Base-by-base conservation (phyloP, 306 rosid genomes). In the Rosa persica region DNA sequence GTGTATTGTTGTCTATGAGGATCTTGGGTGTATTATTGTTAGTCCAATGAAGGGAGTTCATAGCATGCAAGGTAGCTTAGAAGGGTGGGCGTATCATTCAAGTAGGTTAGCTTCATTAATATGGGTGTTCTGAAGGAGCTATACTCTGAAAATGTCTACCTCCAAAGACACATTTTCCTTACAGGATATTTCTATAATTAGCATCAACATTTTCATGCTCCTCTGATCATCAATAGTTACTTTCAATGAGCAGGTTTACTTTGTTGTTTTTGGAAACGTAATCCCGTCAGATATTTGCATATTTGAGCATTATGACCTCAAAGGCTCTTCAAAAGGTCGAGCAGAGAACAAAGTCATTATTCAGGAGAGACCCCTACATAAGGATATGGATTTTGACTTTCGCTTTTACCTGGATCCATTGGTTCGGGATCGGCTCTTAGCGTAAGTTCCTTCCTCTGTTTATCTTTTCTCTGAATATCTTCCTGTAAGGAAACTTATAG, bases 371-470 rank as follows among this genome's bases (percentile, higher is more conserved):
- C 54, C 19, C 47, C 8, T 87, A 25, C 72, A 80, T 6, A 82
- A 85, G 82, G 90, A 87, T 87, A 58, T 67, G 40, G 88, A 87
- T 80, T 80, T 87, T 54, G 80, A 82, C 51, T 85, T 74, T 73
- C 70, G 52, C 80, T 87, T 87, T 49, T 87, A 80, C 74, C 58
- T 87, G 8, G 78, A 82, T 78, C 87, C 90, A 40, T 12, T 76
- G 46, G 81, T 82, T 38, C 81, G 78, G 20, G 58, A 60, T 72
- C 78, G 77, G 70, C 76, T 87, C 60, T 60, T 87, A 23, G 51
- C 57, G 90, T 87, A 72, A 87, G 88, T 78, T 19, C 71, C 34
- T 48, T 73, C 0, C 70, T 38, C 67, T 15, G 42, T 43, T 67
- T 49, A 15, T 30, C 23, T 42, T 64, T 67, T 68, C n/a, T 57